A percentile compares a stretch with the other conserved stretches of the same genome.
Conservation (phyloP, 2,329 filamentous ascomycete species). For the Beauveria asiatica region DNA sequence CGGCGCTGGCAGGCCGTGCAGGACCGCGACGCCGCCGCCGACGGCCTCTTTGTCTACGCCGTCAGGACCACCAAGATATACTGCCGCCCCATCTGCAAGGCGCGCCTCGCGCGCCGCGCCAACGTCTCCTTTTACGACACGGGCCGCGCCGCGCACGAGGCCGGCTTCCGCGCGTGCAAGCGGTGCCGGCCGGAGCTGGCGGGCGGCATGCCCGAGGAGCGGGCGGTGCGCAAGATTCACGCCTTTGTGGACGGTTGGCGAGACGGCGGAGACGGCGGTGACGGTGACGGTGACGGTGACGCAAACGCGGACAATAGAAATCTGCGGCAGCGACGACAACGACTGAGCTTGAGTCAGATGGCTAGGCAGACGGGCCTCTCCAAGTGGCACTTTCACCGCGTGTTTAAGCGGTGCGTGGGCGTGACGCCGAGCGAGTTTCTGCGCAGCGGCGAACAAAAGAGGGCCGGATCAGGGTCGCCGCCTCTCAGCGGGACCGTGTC, state of each 20-base stretch:
- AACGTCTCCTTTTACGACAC: conserved; percentile 49
- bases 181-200: conserved; percentile 40
- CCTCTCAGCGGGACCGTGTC: conserved; percentile 9
- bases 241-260: conserved; percentile 21
- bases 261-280: too few species aligned
- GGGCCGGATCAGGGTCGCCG: conserved; percentile 3
- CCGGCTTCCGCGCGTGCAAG: conserved; percentile 49
- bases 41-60: conserved; percentile 34
- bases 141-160: conserved; percentile 33
- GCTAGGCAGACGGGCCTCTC: conserved; percentile 43
- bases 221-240: conserved; percentile 33
- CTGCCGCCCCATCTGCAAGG: conserved; percentile 53
- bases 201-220: conserved; percentile 33
- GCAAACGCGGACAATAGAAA: background rate
- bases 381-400: conserved; percentile 49
- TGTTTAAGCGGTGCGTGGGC: conserved; percentile 48
- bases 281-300: too few species aligned
- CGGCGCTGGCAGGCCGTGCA: conserved; percentile 29
- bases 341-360: conserved; percentile 33
- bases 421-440: conserved; percentile 34
- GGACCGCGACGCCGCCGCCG: conserved; percentile 26
- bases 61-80: conserved; percentile 42
- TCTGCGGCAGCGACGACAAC: too few species aligned
- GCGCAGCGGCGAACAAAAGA: conserved; percentile 9
- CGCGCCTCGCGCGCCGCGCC: conserved; percentile 50